Conservation (phyloP, 2,329 filamentous ascomycete genomes). For the Pseudogymnoascus sp. region DNA sequence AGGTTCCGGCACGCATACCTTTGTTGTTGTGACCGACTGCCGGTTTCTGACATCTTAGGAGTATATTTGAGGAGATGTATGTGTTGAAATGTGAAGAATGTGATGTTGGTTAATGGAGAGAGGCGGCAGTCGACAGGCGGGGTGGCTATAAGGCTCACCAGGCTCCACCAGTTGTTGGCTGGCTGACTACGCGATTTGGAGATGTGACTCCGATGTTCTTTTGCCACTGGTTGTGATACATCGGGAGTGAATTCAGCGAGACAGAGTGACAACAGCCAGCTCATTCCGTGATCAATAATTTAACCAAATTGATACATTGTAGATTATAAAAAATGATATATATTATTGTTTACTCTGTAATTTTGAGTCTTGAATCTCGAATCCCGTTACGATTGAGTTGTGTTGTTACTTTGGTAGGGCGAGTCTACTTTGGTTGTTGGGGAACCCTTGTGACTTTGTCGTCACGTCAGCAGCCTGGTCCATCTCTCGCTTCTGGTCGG, state of each 20-base stretch:
- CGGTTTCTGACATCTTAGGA: neutral
- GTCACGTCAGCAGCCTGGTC: constrained; percentile 8
- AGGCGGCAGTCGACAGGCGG: neutral
- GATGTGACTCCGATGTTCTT: neutral
- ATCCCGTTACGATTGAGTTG: neutral
- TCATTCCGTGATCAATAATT: neutral
- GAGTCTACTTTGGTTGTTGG: neutral
- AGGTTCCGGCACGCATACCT: neutral
- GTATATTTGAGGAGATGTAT: neutral
- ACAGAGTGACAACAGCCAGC: neutral
- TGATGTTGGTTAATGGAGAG: neutral
- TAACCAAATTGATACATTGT: neutral
- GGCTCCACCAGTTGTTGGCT: neutral
- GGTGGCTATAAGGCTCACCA: neutral
- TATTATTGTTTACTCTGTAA: neutral
- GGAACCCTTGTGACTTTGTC: constrained; percentile 3
- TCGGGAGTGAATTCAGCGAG: neutral
- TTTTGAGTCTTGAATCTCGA: neutral
- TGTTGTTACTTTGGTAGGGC: neutral
- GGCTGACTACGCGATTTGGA: neutral
- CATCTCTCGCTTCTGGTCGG: constrained; percentile 6
- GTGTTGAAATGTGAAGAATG: constrained; percentile 8
- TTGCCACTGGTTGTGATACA: neutral
- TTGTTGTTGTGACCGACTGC: neutral
- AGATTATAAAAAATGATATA: neutral